Base-by-base conservation (phyloP, 2,329 filamentous ascomycete genomes). In the Tetracladium maxilliforme region DNA sequence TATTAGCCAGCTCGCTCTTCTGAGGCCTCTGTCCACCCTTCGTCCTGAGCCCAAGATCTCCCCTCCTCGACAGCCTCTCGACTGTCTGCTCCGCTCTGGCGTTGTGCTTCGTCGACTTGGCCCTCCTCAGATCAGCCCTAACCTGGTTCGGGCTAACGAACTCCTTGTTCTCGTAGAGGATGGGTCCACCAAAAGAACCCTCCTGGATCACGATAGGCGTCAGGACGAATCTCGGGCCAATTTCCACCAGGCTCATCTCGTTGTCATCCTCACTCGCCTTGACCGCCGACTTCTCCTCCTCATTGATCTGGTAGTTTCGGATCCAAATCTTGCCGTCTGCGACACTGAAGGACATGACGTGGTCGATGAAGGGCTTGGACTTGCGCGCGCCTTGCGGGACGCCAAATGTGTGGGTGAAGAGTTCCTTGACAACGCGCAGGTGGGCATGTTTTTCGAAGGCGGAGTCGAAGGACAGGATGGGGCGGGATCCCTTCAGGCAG, bases 101-200 rank as follows among this genome's bases (percentile, higher is more conserved):
- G 37, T 81, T 80, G 56, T 92, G 87, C 38, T 71, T 71, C 24
- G 70, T 67, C 1, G 86, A 82, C 60, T 82, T 84, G 38, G 67
- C 61, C 51, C 70, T 61, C 39, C 82, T 64, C 38, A 92, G 51
- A 35, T 95, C 90, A 20, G 82, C 64, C 37, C 90, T 67, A 35
- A 95, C 71, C 54, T 94, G 82, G 67, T 98, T 98, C 7, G 90
- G 90, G 38, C 79, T 90, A 27, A 98, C 81, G 42, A 93, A 98
- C 49, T 93, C 78, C 63, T 83, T 90, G 60, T 95, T 95, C 61
- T 95, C 83, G 56, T 92, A 98, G 44, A 98, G 92, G 36, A 95
- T 83, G 4, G 90, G 87, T 0, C 90, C 90, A 27, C 87, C 87
- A 40, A 98, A 95, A 32, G 80, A 86, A 21, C 83, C 84, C 49